These are phyloP conservation scores for Populus tomentosa DNA, from an alignment of 441 rosid species.

Conservation along the genomic window DNA sequence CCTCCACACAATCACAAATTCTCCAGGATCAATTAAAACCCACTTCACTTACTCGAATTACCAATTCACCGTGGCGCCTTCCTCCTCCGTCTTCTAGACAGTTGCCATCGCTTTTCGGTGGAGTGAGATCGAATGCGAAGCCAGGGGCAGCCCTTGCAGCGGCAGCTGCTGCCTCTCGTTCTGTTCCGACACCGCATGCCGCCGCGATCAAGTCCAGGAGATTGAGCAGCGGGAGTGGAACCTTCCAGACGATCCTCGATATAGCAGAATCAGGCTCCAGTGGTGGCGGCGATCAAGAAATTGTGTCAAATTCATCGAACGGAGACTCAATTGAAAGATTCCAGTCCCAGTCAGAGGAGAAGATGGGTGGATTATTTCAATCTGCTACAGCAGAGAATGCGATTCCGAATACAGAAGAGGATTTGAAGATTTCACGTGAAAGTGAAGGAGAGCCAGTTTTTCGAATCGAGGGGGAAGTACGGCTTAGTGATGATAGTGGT, in stretches of 20 bases:
- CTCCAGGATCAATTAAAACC: constrained; percentile 19
- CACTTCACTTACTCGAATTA: constrained; percentile 28
- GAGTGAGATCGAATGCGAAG: constrained; percentile 79
- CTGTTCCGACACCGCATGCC: constrained; percentile 83
- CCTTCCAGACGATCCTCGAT: constrained; percentile 34
- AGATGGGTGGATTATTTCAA: constrained; percentile 37
- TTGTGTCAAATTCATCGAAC: constrained; percentile 33
- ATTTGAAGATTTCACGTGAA: constrained; percentile 18
- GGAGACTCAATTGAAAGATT: constrained; percentile 32
- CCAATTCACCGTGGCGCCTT: constrained; percentile 45
- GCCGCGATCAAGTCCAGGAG: constrained; percentile 90
- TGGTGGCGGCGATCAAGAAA: constrained; percentile 38
- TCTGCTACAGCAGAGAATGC: constrained; percentile 23
- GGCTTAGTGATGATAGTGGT: constrained; percentile 12
- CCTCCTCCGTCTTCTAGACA: constrained; percentile 46
- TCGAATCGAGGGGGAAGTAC: constrained; percentile 17
- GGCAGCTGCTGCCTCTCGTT: constrained; percentile 77
- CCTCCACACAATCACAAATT: constrained; percentile 18
- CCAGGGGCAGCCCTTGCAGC: constrained; percentile 99
- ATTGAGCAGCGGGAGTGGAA: constrained; percentile 36
- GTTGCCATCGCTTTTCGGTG: constrained; percentile 76
- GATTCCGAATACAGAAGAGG: constrained; percentile 9
- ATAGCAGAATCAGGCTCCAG: constrained; percentile 30
- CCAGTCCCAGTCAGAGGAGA: constrained; percentile 5
- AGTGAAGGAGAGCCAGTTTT: not conserved